Percentiles rank a stretch among this genome's conserved stretches.
Conservation (phyloP, 257 asterid genomes). For the Paraleonurus japonicus region DNA sequence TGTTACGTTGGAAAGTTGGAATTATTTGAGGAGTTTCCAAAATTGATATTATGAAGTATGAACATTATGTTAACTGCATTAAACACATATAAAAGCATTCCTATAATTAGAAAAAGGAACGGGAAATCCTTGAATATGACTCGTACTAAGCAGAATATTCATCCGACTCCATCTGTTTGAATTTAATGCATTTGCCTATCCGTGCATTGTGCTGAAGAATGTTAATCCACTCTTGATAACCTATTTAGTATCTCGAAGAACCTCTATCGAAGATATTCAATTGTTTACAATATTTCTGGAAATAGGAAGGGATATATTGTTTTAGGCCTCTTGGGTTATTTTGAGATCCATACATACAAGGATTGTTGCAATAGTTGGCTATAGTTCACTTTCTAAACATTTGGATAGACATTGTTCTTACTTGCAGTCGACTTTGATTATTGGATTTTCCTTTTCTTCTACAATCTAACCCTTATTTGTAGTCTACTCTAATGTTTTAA, state of each 20-base stretch:
- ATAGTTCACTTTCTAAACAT: neutral
- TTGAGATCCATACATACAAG: neutral
- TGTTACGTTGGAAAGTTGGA: neutral
- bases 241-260: neutral
- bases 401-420: neutral
- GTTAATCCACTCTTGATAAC: neutral
- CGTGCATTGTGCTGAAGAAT: neutral
- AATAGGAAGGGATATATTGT: neutral
- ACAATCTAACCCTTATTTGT: neutral
- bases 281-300: neutral
- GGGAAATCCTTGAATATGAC: neutral
- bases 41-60: neutral
- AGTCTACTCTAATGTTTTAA: neutral
- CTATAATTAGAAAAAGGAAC: neutral
- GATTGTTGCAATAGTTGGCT: neutral
- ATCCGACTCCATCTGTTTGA: neutral
- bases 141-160: neutral
- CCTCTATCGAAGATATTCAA: neutral
- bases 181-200: neutral
- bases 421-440: too few relatives aligned
- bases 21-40: neutral
- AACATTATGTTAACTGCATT: neutral
- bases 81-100: neutral
- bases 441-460: neutral
- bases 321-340: neutral